Evolutionary conservation across 2,329 filamentous ascomycete species (phyloP).

Genomic region (Pseudogymnoascus sp.): DNA sequence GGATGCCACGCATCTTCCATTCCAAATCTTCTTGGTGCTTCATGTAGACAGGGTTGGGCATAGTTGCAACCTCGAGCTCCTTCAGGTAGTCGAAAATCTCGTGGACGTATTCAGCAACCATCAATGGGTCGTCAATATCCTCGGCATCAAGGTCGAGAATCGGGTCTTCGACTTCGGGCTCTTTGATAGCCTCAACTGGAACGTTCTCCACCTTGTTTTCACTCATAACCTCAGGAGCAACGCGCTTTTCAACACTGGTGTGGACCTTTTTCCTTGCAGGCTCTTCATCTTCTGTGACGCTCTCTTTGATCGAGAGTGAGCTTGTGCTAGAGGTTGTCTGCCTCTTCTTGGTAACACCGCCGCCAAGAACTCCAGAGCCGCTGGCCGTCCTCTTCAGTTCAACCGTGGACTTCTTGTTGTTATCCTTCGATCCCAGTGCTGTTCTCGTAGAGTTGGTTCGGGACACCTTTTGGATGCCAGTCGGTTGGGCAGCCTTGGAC

Average conservation of each 20-base stretch:
- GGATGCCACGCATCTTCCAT: constrained; percentile 97
- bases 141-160: constrained; percentile 72
- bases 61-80: constrained; percentile 70
- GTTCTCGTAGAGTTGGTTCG: constrained; percentile 53
- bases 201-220: constrained; percentile 31
- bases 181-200: constrained; percentile 19
- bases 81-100: constrained; percentile 96
- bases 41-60: constrained; percentile 93
- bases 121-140: constrained; percentile 86
- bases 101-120: constrained; percentile 94
- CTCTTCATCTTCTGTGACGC: constrained; percentile 56
- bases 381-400: constrained; percentile 67
- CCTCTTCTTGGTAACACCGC: constrained; percentile 59
- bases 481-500: constrained; percentile 73
- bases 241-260: constrained; percentile 43
- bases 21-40: constrained; percentile 87
- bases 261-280: constrained; percentile 60
- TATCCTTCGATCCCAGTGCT: constrained; percentile 58
- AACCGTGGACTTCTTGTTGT: constrained; percentile 50
- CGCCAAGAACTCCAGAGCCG: constrained; percentile 60
- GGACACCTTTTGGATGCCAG: constrained; percentile 69
- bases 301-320: constrained; percentile 52
- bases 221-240: constrained; percentile 28
- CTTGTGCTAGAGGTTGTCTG: constrained; percentile 45
- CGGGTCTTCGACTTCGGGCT: constrained; percentile 27